Evolutionary conservation across 345 rosid species (phyloP).

Genomic region (Fremontodendron californicum): DNA sequence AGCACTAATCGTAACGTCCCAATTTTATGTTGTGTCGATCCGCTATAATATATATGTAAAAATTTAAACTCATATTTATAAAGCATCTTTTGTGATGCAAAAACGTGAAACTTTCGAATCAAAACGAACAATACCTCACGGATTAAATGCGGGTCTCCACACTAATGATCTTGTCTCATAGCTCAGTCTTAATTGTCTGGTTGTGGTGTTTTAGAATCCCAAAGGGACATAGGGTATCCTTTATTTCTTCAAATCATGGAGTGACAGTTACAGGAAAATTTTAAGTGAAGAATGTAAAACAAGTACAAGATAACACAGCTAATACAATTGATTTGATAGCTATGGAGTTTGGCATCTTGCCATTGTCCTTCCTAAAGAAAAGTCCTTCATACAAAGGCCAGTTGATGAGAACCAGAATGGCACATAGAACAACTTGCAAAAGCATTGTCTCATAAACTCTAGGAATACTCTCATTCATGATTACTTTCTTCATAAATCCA

Average conservation of each 20-base stretch:
- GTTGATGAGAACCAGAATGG: constrained; percentile 43
- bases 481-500: constrained; percentile 24
- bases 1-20: too few species aligned
- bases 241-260: constrained; percentile 7
- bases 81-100: too few species aligned
- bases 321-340: constrained; percentile 39
- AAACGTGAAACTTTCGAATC: too few species aligned
- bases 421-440: constrained; percentile 50
- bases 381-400: constrained; percentile 62
- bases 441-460: constrained; percentile 25
- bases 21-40: too few species aligned
- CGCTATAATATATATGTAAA: too few species aligned
- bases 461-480: neutral
- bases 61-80: too few species aligned
- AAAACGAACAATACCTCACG: too few species aligned
- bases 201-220: too few species aligned
- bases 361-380: constrained; percentile 55
- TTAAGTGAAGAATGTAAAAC: constrained; percentile 28
- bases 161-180: too few species aligned
- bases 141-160: too few species aligned
- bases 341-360: constrained; percentile 50
- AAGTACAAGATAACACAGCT: constrained; percentile 39
- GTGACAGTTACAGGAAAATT: neutral
- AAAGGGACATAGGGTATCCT: neutral
- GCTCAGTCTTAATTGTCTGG: too few species aligned